Evolutionary conservation across 257 asterid species (phyloP), one percentile per base, ranked within the genome.

Genomic region (Solanum tarapatanum): DNA sequence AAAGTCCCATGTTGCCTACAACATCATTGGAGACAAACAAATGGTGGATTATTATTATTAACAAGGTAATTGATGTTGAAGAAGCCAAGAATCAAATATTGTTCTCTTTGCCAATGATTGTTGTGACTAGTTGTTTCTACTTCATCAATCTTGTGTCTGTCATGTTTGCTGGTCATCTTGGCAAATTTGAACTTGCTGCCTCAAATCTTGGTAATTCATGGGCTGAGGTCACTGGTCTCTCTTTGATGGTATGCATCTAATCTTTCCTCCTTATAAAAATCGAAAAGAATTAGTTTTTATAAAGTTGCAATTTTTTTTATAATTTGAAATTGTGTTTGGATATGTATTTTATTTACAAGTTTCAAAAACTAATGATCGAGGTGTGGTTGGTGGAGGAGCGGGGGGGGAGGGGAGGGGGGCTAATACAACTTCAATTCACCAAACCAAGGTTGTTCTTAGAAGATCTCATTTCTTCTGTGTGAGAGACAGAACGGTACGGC

Each of bases 131-230:
- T 69, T 28, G 76, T 69, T 69, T 69, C 37, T 69, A 69, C 76
- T 28, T 69, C 76, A 69, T 69, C 1, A 69, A 70, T 70, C 77
- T 70, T 70, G 77, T 70, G 2, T 70, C 77, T 70, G 77, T 70
- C 77, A 70, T 70, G 77, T 30, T 70, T 70, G 39, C 77, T 70
- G 77, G 39, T 30, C 77, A 70, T 16, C 39, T 30, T 28, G 77
- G 75, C 23, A 68, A 68, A 68, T 17, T 26, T 28, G 37, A 68
- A 68, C 75, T 68, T 68, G 75, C 37, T 68, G 75, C 75, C 75
- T 68, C 77, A 70, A 70, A 70, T 70, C 77, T 70, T 70, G 41
- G 12, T 70, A 70, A 70, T 70, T 70, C 77, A 14, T 70, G 77
- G 77, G 77, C 77, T 30, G 41, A 30, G 24, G 39, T 70, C 11